Conservation (phyloP, 805 yeast species). For the Clavispora vitiphila region DNA sequence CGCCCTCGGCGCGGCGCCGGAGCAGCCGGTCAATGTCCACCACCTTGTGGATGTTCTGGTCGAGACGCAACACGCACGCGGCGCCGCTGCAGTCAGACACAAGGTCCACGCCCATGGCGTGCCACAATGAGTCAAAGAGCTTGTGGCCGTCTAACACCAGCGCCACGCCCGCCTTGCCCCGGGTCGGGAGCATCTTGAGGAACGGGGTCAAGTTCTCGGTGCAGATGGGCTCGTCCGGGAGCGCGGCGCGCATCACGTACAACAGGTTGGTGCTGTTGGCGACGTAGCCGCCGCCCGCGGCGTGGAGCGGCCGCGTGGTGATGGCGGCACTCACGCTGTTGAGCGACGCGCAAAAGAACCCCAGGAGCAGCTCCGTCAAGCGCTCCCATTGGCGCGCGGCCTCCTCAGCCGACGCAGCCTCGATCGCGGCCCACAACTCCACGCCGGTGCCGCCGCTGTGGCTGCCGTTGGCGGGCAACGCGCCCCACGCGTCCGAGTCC, state of each 20-base stretch:
- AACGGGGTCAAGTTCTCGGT: conserved; percentile 96
- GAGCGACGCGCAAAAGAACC: conserved; percentile 90
- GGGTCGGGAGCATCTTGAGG: conserved; percentile 81
- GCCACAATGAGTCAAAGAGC: conserved; percentile 90
- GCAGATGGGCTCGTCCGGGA: conserved; percentile 93
- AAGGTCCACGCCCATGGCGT: conserved; percentile 84
- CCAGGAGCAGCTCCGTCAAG: conserved; percentile 74
- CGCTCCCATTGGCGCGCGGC: conserved; percentile 67
- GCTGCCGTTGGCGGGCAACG: conserved; percentile 65
- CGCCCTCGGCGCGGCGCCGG: conserved; percentile 53
- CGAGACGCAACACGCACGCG: conserved; percentile 48
- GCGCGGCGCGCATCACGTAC: conserved; percentile 71
- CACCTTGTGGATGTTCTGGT: conserved; percentile 66
- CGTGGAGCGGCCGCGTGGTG: conserved; percentile 57
- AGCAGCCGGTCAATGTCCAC: conserved; percentile 64
- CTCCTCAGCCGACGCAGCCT: conserved; percentile 48
- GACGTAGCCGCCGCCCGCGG: conserved; percentile 29
- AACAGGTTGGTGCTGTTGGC: conserved; percentile 33
- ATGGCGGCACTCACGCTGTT: conserved; percentile 78
- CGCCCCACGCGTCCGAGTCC: conserved; percentile 87
- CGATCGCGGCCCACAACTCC: conserved; percentile 84
- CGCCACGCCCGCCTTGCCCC: conserved; percentile 85
- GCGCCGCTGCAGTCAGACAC: conserved; percentile 45
- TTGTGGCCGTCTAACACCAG: conserved; percentile 85
- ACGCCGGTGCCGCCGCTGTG: conserved; percentile 92